Evolutionary conservation across 192 early-diverging fungal species (phyloP), one percentile per base, ranked within the genome.

Genomic region (Gaertneriomyces semiglobifer): DNA sequence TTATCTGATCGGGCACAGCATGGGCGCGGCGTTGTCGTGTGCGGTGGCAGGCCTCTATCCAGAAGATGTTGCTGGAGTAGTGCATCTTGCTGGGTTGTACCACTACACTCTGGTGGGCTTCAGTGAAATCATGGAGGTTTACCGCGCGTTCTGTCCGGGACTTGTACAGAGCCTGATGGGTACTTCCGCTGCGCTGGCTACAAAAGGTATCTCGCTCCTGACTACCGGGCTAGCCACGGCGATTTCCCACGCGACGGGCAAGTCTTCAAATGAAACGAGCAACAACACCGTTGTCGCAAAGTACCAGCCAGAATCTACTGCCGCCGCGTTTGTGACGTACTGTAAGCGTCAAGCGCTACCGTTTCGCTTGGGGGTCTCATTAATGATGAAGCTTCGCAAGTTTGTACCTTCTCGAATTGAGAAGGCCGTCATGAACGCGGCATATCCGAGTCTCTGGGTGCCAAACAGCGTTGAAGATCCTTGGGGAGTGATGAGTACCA

Each of bases 1-100:
- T 6, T 81, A 75, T 52, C 62, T 81, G 11, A 73, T 81, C 38
- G 79, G 79, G 0, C 79, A 81, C 55, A 66, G 68, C 45, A 77
- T 81, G 75, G 79, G 79, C n/a, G 79, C 73, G 38, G 79, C 79
- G 19, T 61, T 81, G 14, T 78, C 73, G 4, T 81, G 75, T 50
- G 79, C 79, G 6, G 73, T 75, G 4, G 76, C 79, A 20, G 79
- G 79, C 14, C 40, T 62, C 8, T 53, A 60, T 33, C 79, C 75
- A 8, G 59, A 78, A 55, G 75, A 78, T 44, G 70, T 81, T 38
- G 79, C 79, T 48, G 79, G 79, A 4, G 71, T 81, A 5, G 67
- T 81, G 25, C 79, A 81, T 66, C 68, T 81, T 1, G 79, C 79
- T 4, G 79, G 79, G 6, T 51, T 81, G 5, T 81, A 81, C 55